phyloP scores from a whole-genome alignment of 2,329 filamentous ascomycete genomes.

The Pleurostoma richardsiae region DNA sequence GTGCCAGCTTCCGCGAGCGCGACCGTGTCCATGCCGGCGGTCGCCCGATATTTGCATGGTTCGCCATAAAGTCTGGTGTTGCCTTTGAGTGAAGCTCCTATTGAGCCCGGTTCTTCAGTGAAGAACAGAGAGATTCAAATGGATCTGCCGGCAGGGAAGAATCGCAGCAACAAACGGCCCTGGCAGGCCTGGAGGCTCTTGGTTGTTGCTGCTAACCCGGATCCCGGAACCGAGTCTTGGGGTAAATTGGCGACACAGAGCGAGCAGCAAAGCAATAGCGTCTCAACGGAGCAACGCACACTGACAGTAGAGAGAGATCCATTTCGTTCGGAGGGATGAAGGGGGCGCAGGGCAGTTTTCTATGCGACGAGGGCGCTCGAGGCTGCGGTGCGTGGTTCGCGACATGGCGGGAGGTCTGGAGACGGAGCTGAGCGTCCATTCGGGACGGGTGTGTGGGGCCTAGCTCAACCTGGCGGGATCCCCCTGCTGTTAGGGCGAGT shows the following conservation, averaged over 20 bases:
- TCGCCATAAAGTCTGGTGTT: too few relatives aligned
- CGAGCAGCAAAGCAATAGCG: too few relatives aligned
- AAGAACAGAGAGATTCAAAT: too few relatives aligned
- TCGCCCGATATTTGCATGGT: slow-evolving; percentile 34
- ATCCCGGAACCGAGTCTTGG: too few relatives aligned
- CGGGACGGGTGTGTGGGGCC: background rate
- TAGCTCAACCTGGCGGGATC: background rate
- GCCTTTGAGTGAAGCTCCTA: too few relatives aligned
- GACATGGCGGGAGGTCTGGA: background rate
- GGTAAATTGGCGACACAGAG: too few relatives aligned
- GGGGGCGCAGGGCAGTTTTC: background rate
- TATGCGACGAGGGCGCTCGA: background rate
- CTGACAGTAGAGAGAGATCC: background rate
- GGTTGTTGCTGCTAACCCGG: too few relatives aligned
- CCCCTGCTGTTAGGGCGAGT: background rate
- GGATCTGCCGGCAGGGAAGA: background rate
- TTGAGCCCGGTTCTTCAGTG: too few relatives aligned
- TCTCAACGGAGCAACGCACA: background rate
- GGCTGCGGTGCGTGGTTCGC: background rate
- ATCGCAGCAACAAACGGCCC: too few relatives aligned
- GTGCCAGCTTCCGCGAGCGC: slow-evolving; percentile 45
- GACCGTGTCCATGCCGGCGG: slow-evolving; percentile 52
- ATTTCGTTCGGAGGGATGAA: background rate
- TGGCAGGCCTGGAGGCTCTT: too few relatives aligned
- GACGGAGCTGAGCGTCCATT: background rate